Conservation (phyloP, 2,329 filamentous ascomycete genomes). For the Monilinia aucupariae region DNA sequence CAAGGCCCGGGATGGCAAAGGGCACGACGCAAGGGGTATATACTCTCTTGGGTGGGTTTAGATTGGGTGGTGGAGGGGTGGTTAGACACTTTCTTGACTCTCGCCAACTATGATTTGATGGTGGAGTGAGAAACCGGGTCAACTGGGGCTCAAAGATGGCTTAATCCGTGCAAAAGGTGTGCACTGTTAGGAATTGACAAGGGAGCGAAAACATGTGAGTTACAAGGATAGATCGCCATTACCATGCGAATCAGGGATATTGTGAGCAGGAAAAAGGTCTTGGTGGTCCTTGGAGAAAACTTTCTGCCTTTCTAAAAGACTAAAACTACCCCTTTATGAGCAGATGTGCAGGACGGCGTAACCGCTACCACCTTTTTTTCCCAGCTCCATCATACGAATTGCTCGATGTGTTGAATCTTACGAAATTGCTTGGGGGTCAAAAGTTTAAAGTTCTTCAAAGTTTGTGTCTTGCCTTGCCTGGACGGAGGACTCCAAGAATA, state of each 20-base stretch:
- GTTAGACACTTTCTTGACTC: background rate
- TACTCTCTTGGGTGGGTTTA: background rate
- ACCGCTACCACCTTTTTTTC: background rate
- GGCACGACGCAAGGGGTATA: conserved; percentile 5
- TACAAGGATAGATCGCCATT: conserved; percentile 16
- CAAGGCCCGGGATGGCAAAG: conserved; percentile 8
- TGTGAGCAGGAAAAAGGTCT: background rate
- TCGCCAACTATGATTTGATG: conserved; percentile 3
- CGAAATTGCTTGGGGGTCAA: background rate
- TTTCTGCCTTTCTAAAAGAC: background rate
- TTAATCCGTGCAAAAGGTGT: background rate
- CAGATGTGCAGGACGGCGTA: conserved; percentile 3
- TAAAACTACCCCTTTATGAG: conserved; percentile 10
- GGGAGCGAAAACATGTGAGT: conserved; percentile 14
- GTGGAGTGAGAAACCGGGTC: background rate
- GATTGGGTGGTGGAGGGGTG: background rate
- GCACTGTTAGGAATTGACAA: background rate
- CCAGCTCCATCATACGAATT: background rate
- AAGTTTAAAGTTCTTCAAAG: background rate
- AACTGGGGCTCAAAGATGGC: background rate
- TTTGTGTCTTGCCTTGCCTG: background rate
- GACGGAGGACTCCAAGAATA: background rate
- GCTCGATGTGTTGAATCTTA: background rate
- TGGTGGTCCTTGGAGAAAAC: background rate
- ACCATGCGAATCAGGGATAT: conserved; percentile 15